Evolutionary conservation across 148 eudicot genomes (phyloP).

Genomic region (Simmondsia chinensis): DNA sequence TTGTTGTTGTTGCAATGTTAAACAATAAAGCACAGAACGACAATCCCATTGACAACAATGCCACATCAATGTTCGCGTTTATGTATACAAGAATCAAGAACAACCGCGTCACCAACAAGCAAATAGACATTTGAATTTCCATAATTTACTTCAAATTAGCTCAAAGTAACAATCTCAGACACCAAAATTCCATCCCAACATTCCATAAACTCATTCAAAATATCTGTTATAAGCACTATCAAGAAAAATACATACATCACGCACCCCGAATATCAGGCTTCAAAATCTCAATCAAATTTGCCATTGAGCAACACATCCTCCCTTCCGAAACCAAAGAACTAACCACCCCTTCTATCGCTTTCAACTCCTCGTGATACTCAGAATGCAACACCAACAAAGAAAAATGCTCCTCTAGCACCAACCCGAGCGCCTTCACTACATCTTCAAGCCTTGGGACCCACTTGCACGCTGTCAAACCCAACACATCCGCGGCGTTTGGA

Average conservation of each 20-base stretch:
- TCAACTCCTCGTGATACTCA: constrained; percentile 66
- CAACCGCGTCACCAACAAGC: no score
- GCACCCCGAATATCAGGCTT: constrained; percentile 30
- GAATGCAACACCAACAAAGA: constrained; percentile 68
- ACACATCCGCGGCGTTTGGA: constrained; percentile 23
- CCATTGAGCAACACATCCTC: constrained; percentile 44
- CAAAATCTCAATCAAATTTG: constrained; percentile 40
- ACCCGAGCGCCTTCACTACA: constrained; percentile 46
- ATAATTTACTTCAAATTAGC: no score
- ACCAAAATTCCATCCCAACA: no score
- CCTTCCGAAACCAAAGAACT: constrained; percentile 53
- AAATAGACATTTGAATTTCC: no score
- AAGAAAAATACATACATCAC: constrained; percentile 1
- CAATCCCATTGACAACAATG: no score
- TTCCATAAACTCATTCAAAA: no score
- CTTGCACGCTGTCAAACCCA: constrained; percentile 41
- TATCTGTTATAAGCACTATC: no score
- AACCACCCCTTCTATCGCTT: constrained; percentile 35
- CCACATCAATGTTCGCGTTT: no score
- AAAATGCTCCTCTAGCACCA: constrained; percentile 82
- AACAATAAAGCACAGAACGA: no score
- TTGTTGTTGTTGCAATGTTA: no score
- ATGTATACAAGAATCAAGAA: no score
- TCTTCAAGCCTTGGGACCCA: constrained; percentile 61
- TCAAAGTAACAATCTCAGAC: no score